Conservation (phyloP, 768 basidiomycete species). For the Boletus sp. region DNA sequence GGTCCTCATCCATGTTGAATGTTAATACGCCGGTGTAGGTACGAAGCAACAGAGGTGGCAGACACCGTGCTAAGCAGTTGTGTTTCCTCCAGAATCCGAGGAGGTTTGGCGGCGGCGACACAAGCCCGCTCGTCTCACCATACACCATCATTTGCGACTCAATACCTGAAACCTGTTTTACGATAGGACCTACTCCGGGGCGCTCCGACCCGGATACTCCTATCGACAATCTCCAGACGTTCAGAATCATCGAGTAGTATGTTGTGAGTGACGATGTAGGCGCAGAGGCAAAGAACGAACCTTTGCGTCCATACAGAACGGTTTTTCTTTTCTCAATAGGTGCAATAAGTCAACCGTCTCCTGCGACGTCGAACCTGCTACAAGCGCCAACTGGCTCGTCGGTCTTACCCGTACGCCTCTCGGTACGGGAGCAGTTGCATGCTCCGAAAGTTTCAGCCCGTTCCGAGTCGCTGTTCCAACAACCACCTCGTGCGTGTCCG, state of each 20-base stretch:
- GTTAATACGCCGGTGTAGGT: background rate
- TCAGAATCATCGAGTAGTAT: background rate
- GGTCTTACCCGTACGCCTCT: background rate
- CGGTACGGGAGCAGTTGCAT: background rate
- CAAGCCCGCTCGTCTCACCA: background rate
- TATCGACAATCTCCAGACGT: too few relatives aligned
- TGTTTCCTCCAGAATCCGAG: background rate
- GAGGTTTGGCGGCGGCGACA: background rate
- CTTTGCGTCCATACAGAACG: background rate
- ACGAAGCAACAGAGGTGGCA: too few relatives aligned
- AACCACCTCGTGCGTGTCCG: background rate
- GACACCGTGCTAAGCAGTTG: background rate
- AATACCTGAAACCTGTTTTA: background rate
- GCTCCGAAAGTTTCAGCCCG: background rate
- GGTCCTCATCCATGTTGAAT: background rate
- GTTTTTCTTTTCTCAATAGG: background rate
- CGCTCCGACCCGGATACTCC: background rate
- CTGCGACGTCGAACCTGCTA: background rate
- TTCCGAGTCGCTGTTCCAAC: background rate
- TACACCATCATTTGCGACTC: background rate
- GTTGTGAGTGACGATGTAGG: background rate
- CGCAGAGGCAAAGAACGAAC: background rate
- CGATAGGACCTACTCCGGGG: background rate
- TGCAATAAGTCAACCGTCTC: background rate
- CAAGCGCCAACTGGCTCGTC: background rate